Percentiles rank a stretch among this genome's conserved stretches.
Conservation (phyloP, 306 rosid species). For the Vigna unguiculata region DNA sequence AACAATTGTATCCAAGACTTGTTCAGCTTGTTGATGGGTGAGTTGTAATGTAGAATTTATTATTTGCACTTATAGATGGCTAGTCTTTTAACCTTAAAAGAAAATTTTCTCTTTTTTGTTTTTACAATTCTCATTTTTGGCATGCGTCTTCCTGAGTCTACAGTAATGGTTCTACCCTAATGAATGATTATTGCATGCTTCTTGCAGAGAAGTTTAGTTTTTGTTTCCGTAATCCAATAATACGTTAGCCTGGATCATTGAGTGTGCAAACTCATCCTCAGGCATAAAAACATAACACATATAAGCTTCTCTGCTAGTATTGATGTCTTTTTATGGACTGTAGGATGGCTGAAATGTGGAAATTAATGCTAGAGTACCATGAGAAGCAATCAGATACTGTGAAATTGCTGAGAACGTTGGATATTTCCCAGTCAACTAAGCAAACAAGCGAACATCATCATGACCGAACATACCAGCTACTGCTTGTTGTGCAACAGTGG, state of each 20-base stretch:
- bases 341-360: constrained; percentile 96
- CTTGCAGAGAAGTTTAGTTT: constrained; percentile 20
- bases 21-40: constrained; percentile 89
- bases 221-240: constrained; percentile 13
- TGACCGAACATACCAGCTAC: constrained; percentile 73
- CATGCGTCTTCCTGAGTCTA: constrained; percentile 9
- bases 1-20: constrained; percentile 84
- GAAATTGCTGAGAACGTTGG: constrained; percentile 53
- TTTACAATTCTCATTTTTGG: constrained; percentile 8
- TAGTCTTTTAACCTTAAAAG: constrained; percentile 7
- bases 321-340: constrained; percentile 43
- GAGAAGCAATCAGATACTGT: constrained; percentile 57
- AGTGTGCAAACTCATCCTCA: constrained; percentile 7
- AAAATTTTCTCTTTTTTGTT: not conserved
- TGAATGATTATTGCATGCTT: constrained; percentile 23
- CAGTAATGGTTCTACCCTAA: constrained; percentile 6
- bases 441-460: constrained; percentile 90
- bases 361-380: constrained; percentile 63
- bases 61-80: constrained; percentile 12
- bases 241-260: not conserved
- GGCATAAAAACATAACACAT: not conserved
- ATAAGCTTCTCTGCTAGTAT: constrained; percentile 31
- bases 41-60: constrained; percentile 50
- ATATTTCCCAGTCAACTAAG: constrained; percentile 74
- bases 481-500: constrained; percentile 77